phyloP scores from a whole-genome alignment of 257 asterid genomes.

The Linaria vulgaris region DNA sequence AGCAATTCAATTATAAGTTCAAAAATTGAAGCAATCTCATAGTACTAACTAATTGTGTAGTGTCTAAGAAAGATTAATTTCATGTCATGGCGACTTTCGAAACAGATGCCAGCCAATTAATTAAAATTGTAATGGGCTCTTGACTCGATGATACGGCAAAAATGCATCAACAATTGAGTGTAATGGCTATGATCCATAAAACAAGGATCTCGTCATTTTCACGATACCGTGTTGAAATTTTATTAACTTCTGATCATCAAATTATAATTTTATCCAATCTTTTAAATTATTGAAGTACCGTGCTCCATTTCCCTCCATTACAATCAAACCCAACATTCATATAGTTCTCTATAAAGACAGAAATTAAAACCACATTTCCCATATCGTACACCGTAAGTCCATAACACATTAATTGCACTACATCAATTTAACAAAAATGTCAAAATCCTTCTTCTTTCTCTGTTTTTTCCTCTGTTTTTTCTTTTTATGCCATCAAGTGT shows the following conservation, averaged over 20 bases:
- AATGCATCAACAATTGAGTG: constrained; percentile 32
- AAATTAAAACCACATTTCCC: background rate
- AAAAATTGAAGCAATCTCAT: constrained; percentile 2
- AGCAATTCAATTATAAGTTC: constrained; percentile 30
- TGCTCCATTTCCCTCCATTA: constrained; percentile 16
- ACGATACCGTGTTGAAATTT: constrained; percentile 24
- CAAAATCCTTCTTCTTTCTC: constrained; percentile 12
- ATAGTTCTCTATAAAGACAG: constrained; percentile 3
- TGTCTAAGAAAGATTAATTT: too few species aligned
- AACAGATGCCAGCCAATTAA: constrained; percentile 14
- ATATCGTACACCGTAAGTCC: too few species aligned
- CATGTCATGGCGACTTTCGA: constrained; percentile 1
- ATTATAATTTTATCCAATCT: background rate
- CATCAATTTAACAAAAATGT: constrained; percentile 10
- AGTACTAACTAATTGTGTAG: too few species aligned
- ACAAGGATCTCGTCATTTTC: constrained; percentile 54
- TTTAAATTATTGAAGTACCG: background rate
- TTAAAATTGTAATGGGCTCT: background rate
- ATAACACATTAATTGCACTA: too few species aligned
- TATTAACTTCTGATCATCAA: constrained; percentile 7
- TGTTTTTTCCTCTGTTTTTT: constrained; percentile 23
- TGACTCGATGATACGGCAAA: constrained; percentile 18
- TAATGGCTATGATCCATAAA: constrained; percentile 50
- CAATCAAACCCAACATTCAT: constrained; percentile 16
- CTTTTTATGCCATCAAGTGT: background rate